These are phyloP conservation scores for Ceriops zippeliana DNA, from an alignment of 345 rosid genomes.

Conservation along the genomic window DNA sequence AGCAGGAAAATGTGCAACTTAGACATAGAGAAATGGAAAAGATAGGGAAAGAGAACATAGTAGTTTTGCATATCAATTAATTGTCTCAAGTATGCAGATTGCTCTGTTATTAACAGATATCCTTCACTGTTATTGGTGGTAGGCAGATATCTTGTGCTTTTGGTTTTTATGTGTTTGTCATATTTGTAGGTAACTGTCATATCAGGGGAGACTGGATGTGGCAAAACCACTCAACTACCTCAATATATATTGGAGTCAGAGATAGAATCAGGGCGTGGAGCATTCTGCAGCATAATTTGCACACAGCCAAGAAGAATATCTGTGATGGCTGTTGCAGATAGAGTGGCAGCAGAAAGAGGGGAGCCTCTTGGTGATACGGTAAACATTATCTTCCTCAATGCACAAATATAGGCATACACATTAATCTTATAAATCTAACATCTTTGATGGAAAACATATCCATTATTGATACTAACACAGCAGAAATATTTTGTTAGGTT, in stretches of 20 bases:
- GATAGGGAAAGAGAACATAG: not conserved
- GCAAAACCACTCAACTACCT: slow-evolving; percentile 99
- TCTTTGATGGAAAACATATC: slow-evolving; percentile 24
- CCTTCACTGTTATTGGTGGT: not conserved
- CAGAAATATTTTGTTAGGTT: slow-evolving; percentile 72
- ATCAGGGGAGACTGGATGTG: slow-evolving; percentile 99
- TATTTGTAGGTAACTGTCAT: slow-evolving; percentile 73
- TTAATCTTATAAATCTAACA: not conserved
- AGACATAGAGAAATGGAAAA: not conserved
- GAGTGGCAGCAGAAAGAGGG: slow-evolving; percentile 95
- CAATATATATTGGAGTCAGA: slow-evolving; percentile 93
- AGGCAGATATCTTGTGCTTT: not conserved
- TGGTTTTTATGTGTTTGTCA: slow-evolving; percentile 1
- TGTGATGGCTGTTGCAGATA: slow-evolving; percentile 94
- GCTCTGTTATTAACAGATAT: too few relatives aligned
- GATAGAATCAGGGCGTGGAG: slow-evolving; percentile 98
- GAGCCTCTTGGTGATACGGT: slow-evolving; percentile 98
- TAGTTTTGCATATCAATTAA: too few relatives aligned
- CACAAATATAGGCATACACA: slow-evolving; percentile 4
- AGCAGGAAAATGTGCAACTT: not conserved
- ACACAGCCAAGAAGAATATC: slow-evolving; percentile 99
- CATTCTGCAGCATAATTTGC: slow-evolving; percentile 92
- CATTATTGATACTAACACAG: slow-evolving; percentile 48
- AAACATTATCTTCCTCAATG: slow-evolving; percentile 30
- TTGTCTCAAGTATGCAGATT: too few relatives aligned